A percentile compares a stretch with the other conserved stretches of the same genome.
Evolutionary conservation across 352 stramenopile genomes (phyloP).

Genomic region (Saprolegnia diclina): DNA sequence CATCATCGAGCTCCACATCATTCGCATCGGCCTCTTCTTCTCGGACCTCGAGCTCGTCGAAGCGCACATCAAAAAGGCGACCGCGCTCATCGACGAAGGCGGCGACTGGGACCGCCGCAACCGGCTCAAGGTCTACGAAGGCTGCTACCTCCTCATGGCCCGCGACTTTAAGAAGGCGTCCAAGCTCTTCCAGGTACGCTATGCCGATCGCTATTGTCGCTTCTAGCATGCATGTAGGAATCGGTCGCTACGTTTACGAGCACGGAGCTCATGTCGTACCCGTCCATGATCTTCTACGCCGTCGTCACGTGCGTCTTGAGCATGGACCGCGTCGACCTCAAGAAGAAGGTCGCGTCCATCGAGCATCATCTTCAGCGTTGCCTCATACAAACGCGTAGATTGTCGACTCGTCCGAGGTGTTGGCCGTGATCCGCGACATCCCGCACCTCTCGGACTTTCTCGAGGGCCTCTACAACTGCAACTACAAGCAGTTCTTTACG

Average conservation of each 20-base stretch:
- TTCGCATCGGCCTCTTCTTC: conserved; percentile 85
- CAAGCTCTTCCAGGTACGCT: conserved; percentile 73
- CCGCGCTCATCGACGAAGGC: conserved; percentile 87
- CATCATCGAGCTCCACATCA: conserved; percentile 93
- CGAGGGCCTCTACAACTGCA: conserved; percentile 95
- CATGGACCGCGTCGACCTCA: conserved; percentile 91
- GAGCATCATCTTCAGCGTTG: not conserved
- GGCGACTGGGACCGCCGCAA: conserved; percentile 99
- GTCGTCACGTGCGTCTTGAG: conserved; percentile 93
- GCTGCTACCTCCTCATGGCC: conserved; percentile 88
- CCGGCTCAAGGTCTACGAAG: conserved; percentile 97
- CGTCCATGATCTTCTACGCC: conserved; percentile 97
- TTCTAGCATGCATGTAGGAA: conserved; percentile 43
- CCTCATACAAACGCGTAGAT: conserved; percentile 35
- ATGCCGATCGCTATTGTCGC: not conserved
- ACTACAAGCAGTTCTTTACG: conserved; percentile 97
- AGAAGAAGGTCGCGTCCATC: conserved; percentile 87
- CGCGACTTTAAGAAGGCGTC: conserved; percentile 93
- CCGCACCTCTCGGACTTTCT: conserved; percentile 82
- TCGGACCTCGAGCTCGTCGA: conserved; percentile 80
- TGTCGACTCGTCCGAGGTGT: conserved; percentile 96
- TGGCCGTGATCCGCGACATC: conserved; percentile 84
- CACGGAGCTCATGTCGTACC: conserved; percentile 96
- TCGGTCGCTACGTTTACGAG: conserved; percentile 98
- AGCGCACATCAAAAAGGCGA: conserved; percentile 84